Evolutionary conservation across 768 basidiomycete species (phyloP).

Genomic region (Lentinula edodes): DNA sequence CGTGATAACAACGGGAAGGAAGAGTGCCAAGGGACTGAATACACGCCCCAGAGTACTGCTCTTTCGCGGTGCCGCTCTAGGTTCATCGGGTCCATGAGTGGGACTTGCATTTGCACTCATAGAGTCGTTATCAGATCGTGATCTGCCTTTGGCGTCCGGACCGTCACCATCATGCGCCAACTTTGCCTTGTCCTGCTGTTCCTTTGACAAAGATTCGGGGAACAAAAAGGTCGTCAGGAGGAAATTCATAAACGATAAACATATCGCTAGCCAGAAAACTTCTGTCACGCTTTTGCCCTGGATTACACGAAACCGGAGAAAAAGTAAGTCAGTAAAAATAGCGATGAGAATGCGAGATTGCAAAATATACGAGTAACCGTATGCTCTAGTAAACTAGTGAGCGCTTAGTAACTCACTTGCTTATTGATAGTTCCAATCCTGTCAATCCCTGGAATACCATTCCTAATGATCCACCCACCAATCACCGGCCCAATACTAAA

Average conservation of each 20-base stretch:
- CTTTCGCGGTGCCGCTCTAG: not conserved
- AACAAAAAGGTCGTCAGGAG: slow-evolving; percentile 66
- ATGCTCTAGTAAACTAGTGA: not conserved
- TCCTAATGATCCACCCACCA: slow-evolving; percentile 49
- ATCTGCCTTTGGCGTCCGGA: slow-evolving; percentile 18
- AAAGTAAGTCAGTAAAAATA: not conserved
- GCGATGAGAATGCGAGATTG: not conserved
- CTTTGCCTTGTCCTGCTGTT: slow-evolving; percentile 29
- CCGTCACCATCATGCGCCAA: slow-evolving; percentile 7
- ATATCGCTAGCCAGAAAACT: slow-evolving; percentile 44
- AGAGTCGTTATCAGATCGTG: slow-evolving; percentile 5
- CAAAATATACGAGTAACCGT: not conserved
- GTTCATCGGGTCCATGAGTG: not conserved
- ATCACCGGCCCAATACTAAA: slow-evolving; percentile 73
- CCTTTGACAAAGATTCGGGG: slow-evolving; percentile 51
- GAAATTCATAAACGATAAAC: slow-evolving; percentile 45
- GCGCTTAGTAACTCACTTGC: not conserved
- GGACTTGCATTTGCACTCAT: no score
- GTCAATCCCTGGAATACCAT: slow-evolving; percentile 23
- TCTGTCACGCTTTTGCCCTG: slow-evolving; percentile 29
- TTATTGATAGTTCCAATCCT: slow-evolving; percentile 4
- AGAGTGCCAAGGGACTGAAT: slow-evolving; percentile 60
- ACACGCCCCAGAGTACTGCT: slow-evolving; percentile 30
- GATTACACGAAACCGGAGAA: not conserved
- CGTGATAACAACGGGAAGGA: slow-evolving; percentile 53